Percentiles rank a stretch among this genome's conserved stretches.
Conservation (phyloP, 192 early-diverging fungal genomes). For the Coemansia sp. region DNA sequence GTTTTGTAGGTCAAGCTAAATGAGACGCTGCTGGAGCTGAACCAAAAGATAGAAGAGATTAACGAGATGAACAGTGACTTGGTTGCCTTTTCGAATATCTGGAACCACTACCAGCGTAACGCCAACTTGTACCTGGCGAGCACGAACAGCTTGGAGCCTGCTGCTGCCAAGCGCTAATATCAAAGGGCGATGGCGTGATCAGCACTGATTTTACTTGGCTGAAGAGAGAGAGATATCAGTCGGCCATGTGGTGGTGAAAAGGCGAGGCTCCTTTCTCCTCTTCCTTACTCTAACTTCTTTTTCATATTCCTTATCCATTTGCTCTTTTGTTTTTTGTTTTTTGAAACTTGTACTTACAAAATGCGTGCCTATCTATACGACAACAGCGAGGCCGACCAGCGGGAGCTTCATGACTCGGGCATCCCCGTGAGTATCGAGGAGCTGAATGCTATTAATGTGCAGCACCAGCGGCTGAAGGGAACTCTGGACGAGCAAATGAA, state of each 20-base stretch:
- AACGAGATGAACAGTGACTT: slow-evolving; percentile 58
- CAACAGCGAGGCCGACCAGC: slow-evolving; percentile 67
- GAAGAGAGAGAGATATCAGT: background rate
- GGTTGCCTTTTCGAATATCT: slow-evolving; percentile 55
- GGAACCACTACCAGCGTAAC: slow-evolving; percentile 57
- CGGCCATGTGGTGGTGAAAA: background rate
- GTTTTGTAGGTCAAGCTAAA: slow-evolving; percentile 44
- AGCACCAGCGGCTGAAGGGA: slow-evolving; percentile 67
- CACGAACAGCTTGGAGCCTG: slow-evolving; percentile 43
- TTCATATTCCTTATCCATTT: slow-evolving; percentile 6
- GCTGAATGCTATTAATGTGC: slow-evolving; percentile 70
- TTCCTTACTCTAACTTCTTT: slow-evolving; percentile 8
- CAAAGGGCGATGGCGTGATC: background rate
- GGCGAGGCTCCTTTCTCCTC: background rate
- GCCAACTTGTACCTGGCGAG: slow-evolving; percentile 49
- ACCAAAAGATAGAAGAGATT: slow-evolving; percentile 56
- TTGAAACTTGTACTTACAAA: background rate
- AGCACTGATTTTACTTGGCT: background rate
- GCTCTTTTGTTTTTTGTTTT: background rate
- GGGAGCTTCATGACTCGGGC: slow-evolving; percentile 77
- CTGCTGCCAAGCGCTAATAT: slow-evolving; percentile 4
- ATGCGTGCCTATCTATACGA: slow-evolving; percentile 85
- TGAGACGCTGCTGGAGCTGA: slow-evolving; percentile 51
- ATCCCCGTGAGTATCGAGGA: slow-evolving; percentile 66
- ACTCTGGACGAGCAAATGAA: slow-evolving; percentile 57